Percentiles rank a stretch among this genome's conserved stretches.
Evolutionary conservation across 2,329 filamentous ascomycete genomes (phyloP).

Genomic region (Rutstroemia sp.): DNA sequence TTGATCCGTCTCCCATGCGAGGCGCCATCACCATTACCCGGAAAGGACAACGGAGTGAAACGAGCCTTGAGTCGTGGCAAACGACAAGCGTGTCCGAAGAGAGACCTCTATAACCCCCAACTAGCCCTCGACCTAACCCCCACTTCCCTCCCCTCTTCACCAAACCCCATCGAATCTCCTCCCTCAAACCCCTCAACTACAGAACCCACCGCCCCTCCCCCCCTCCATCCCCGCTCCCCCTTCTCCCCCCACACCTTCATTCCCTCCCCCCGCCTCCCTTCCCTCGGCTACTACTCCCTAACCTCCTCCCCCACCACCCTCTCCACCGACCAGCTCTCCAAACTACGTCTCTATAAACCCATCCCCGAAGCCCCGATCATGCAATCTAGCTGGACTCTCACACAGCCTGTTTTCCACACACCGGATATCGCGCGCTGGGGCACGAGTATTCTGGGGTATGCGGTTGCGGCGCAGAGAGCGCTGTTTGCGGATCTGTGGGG

Average conservation of each 20-base stretch:
- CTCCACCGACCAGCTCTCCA: not conserved
- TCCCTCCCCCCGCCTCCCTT: too few relatives aligned
- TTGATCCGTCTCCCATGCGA: constrained; percentile 13
- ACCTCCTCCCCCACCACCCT: too few relatives aligned
- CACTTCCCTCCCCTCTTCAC: not conserved
- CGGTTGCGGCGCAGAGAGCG: not conserved
- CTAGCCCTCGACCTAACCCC: not conserved
- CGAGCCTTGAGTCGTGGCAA: not conserved
- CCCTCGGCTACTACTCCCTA: too few relatives aligned
- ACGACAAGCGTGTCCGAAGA: not conserved
- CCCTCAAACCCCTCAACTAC: too few relatives aligned
- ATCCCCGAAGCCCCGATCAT: not conserved
- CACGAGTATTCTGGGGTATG: not conserved
- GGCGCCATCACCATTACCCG: constrained; percentile 1
- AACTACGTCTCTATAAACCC: not conserved
- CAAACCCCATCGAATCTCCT: too few relatives aligned
- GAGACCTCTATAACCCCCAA: not conserved
- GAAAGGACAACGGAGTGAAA: not conserved
- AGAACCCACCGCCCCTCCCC: too few relatives aligned
- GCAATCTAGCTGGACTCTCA: not conserved
- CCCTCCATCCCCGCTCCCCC: not conserved
- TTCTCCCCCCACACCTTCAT: not conserved
- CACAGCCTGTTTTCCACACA: not conserved
- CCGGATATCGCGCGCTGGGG: not conserved
- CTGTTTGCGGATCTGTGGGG: not conserved